Conservation (phyloP, 2,329 filamentous ascomycete species). For the Diplodia scrobiculata region DNA sequence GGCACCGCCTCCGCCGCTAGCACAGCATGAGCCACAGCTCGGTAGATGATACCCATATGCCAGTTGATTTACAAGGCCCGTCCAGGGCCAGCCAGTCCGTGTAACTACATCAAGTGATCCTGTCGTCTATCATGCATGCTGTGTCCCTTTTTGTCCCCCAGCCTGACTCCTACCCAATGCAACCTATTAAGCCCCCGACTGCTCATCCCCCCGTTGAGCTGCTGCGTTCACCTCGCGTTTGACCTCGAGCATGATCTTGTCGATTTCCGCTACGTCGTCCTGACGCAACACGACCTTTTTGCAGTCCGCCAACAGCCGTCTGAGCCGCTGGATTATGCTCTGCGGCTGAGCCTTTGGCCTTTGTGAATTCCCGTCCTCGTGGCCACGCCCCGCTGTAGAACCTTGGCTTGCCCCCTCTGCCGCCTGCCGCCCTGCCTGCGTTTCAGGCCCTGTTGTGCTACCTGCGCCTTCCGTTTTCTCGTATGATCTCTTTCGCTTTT, state of each 20-base stretch:
- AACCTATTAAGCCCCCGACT: neutral
- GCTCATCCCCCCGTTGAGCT: conserved; percentile 53
- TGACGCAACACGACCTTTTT: conserved; percentile 62
- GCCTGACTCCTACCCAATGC: conserved; percentile 13
- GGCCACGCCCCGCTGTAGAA: conserved; percentile 8
- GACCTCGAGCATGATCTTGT: conserved; percentile 78
- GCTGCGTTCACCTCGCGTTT: conserved; percentile 73
- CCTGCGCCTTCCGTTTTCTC: conserved; percentile 8
- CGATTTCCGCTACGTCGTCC: conserved; percentile 68
- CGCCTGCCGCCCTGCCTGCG: conserved; percentile 1
- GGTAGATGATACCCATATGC: neutral
- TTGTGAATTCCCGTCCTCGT: neutral
- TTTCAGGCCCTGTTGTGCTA: conserved; percentile 23
- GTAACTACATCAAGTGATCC: conserved; percentile 18
- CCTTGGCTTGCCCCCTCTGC: conserved; percentile 14
- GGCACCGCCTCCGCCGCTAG: neutral
- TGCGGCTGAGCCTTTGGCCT: conserved; percentile 39
- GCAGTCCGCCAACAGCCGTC: conserved; percentile 61
- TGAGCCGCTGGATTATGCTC: conserved; percentile 59
- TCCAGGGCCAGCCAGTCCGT: conserved; percentile 6
- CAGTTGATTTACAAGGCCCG: neutral
- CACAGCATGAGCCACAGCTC: neutral
- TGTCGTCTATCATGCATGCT: conserved; percentile 20
- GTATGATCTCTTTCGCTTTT: conserved; percentile 17
- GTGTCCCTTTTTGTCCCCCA: conserved; percentile 14